A percentile compares a stretch with the other conserved stretches of the same genome.
Evolutionary conservation across 208 protist species (phyloP).

Genomic region (Trypanosoma vivax): DNA sequence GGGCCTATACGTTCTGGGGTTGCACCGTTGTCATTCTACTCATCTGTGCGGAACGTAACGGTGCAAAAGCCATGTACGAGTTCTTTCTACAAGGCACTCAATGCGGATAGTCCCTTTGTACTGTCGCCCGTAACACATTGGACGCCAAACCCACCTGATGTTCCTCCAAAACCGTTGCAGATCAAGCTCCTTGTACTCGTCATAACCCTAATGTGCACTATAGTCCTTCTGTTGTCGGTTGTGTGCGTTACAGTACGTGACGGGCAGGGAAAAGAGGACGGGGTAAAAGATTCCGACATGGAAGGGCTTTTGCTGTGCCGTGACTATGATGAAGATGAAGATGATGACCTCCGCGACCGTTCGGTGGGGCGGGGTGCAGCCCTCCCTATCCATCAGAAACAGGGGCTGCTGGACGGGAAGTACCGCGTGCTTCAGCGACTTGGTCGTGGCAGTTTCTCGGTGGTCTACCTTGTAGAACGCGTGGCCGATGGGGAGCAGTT

Average conservation of each 20-base stretch:
- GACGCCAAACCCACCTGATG: slow-evolving; percentile 1
- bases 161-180: not conserved
- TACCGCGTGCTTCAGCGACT: slow-evolving; percentile 54
- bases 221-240: not conserved
- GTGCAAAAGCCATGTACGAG: slow-evolving; percentile 1
- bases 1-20: not conserved
- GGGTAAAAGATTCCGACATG: no score
- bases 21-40: not conserved
- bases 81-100: slow-evolving; percentile 15
- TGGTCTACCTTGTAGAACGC: slow-evolving; percentile 67
- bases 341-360: not conserved
- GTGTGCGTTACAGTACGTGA: not conserved
- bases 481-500: slow-evolving; percentile 30
- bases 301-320: not conserved
- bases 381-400: slow-evolving; percentile 10
- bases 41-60: no score
- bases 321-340: not conserved
- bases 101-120: slow-evolving; percentile 18
- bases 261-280: no score
- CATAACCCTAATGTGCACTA: not conserved
- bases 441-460: slow-evolving; percentile 57
- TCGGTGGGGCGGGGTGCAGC: slow-evolving; percentile 13
- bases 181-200: not conserved
- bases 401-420: slow-evolving; percentile 19
- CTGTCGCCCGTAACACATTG: slow-evolving; percentile 24